Base-by-base conservation (phyloP, 1,284 basidiomycete genomes). In the Puccinia coronata region DNA sequence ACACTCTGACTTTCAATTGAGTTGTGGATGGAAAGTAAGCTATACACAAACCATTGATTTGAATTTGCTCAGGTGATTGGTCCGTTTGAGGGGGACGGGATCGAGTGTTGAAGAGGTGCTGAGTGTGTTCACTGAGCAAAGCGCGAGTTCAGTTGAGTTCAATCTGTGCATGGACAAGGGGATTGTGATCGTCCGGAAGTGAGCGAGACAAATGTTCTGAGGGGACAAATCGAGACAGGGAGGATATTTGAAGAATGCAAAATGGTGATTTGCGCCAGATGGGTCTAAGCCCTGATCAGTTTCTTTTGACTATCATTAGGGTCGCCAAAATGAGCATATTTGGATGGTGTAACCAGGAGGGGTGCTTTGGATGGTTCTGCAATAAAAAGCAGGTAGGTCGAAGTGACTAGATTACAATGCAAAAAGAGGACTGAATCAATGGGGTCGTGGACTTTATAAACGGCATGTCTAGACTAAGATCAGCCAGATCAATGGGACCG, bases 91-190 rank as follows among this genome's bases (percentile, higher is more conserved):
- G 36, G 43, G 41, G 20, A 16, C 12, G 36, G 41, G 23, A 41
- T 31, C 55, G 77, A 23, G 71, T 31, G 18, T 73, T 55, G 36
- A 55, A 79, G 36, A 71, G 47, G 34, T 67, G 39, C 57, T 79
- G 77, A 5, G 71, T 57, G n/a, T 71, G 67, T 61, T 71, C 71
- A 20, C n/a, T 25, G 49, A 79, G 39, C 31, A 79, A n/a, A 41
- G 77, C 67, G n/a, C 47, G 47, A 25, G 77, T 79, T 67, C 77
- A 79, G 12, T 79, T 55, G 12, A 43, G 47, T 47, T 79, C 77
- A 41, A 79, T 55, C 53, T 73, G 31, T 73, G 57, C 31, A 41
- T 28, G 31, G 34, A 14, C n/a, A 16, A n/a, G 14, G 20, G 28
- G n/a, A 31, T 36, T 57, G 39, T 28, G 25, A 53, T 51, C 49